Percentiles rank a stretch among this genome's conserved stretches.
These are phyloP conservation scores for Globisporangium nagaii DNA, from an alignment of 352 stramenopile genomes.

Conservation along the genomic window DNA sequence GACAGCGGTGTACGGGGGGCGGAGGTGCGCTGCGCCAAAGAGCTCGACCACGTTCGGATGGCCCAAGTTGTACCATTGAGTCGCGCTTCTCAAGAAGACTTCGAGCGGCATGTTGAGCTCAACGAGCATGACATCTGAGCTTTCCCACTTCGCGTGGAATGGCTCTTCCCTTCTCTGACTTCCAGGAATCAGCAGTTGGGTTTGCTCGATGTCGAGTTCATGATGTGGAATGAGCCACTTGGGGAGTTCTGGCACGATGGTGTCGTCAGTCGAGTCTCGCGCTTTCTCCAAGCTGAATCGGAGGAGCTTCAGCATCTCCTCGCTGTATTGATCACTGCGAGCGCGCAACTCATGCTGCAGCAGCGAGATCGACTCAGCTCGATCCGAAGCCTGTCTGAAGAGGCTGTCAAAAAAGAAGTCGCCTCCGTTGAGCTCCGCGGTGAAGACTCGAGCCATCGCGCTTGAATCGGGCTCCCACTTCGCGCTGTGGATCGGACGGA, in stretches of 20 bases:
- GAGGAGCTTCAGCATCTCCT: constrained; percentile 1
- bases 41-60: constrained; percentile 88
- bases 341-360: constrained; percentile 1
- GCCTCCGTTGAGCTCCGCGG: background rate
- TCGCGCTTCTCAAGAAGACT: constrained; percentile 51
- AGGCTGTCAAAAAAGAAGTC: background rate
- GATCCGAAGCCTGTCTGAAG: background rate
- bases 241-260: background rate
- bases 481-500: background rate
- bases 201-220: constrained; percentile 13
- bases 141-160: background rate
- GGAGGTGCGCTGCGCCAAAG: constrained; percentile 23
- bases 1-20: constrained; percentile 13
- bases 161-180: background rate
- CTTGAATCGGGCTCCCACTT: background rate
- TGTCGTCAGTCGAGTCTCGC: background rate
- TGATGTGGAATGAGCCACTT: constrained; percentile 19
- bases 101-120: background rate
- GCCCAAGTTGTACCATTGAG: constrained; percentile 82
- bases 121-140: background rate
- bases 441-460: constrained; percentile 1
- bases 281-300: background rate
- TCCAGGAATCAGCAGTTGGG: background rate
- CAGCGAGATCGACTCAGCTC: background rate
- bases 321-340: background rate